phyloP scores from a whole-genome alignment of 148 eudicot species.

The Nepenthes gracilis region DNA sequence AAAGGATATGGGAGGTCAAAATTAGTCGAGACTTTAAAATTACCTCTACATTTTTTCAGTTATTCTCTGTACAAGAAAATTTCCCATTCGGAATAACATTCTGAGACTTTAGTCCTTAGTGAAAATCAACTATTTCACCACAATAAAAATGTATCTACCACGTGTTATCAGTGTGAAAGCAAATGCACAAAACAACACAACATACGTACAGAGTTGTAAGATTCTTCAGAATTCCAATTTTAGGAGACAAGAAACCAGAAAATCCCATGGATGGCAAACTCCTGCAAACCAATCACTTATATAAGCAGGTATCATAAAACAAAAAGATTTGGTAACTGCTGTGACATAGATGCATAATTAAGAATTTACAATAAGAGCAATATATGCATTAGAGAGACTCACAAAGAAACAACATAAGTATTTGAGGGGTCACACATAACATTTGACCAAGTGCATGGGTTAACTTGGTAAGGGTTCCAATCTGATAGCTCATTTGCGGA shows the following conservation, averaged over 20 bases:
- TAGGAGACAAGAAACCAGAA: constrained; percentile 57
- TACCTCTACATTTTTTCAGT: too few species aligned
- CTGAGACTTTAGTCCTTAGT: too few species aligned
- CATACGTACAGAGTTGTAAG: constrained; percentile 65
- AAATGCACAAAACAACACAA: neutral
- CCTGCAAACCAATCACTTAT: constrained; percentile 31
- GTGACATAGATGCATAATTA: neutral
- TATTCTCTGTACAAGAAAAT: too few species aligned
- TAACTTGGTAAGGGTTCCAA: constrained; percentile 73
- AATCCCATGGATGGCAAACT: constrained; percentile 68
- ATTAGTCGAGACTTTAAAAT: too few species aligned
- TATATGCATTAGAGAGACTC: constrained; percentile 16
- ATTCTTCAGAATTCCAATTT: constrained; percentile 42
- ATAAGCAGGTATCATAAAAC: neutral
- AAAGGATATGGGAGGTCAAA: too few species aligned
- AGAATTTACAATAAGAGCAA: neutral
- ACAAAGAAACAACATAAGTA: constrained; percentile 54
- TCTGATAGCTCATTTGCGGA: constrained; percentile 49
- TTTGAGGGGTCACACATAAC: constrained; percentile 42
- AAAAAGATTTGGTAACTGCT: too few species aligned
- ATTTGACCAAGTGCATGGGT: constrained; percentile 93
- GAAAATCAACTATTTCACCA: too few species aligned
- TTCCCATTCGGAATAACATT: too few species aligned
- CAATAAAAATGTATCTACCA: too few species aligned
- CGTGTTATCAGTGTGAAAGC: too few species aligned